A percentile compares a stretch with the other conserved stretches of the same genome.
phyloP scores from a whole-genome alignment of 257 asterid species.

The Mitragyna speciosa region DNA sequence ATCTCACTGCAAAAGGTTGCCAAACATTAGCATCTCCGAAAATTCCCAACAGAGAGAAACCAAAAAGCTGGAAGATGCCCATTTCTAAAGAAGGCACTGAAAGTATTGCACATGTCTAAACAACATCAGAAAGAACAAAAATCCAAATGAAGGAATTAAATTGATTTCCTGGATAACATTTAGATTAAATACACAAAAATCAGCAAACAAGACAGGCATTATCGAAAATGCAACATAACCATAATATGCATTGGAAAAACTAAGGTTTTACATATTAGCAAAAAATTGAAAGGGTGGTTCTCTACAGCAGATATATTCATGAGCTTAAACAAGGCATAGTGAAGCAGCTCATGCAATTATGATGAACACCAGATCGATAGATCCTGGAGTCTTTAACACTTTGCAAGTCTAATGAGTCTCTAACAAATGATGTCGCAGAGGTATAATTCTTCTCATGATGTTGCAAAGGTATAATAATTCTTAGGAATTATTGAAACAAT shows the following conservation, averaged over 20 bases:
- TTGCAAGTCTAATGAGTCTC: not conserved
- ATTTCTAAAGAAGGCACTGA: not conserved
- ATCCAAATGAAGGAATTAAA: not conserved
- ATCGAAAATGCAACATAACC: not conserved
- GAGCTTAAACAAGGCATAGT: not conserved
- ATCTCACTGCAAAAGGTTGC: conserved; percentile 66
- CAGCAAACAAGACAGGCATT: not conserved
- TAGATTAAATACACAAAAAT: not conserved
- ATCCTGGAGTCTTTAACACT: not conserved
- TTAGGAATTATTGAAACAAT: not conserved
- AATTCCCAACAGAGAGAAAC: not conserved
- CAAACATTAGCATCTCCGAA: conserved; percentile 21
- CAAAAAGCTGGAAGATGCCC: not conserved
- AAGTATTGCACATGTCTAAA: not conserved
- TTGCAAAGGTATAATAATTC: not conserved
- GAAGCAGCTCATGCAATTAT: not conserved
- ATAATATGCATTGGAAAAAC: not conserved
- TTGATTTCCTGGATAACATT: not conserved
- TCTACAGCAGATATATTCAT: not conserved
- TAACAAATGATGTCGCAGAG: not conserved
- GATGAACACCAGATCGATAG: not conserved
- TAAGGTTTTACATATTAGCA: not conserved
- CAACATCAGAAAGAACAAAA: not conserved
- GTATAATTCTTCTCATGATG: not conserved
- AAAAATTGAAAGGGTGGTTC: too few species aligned